Conservation (phyloP, 2,329 filamentous ascomycete genomes). For the Ophiostoma quercus region DNA sequence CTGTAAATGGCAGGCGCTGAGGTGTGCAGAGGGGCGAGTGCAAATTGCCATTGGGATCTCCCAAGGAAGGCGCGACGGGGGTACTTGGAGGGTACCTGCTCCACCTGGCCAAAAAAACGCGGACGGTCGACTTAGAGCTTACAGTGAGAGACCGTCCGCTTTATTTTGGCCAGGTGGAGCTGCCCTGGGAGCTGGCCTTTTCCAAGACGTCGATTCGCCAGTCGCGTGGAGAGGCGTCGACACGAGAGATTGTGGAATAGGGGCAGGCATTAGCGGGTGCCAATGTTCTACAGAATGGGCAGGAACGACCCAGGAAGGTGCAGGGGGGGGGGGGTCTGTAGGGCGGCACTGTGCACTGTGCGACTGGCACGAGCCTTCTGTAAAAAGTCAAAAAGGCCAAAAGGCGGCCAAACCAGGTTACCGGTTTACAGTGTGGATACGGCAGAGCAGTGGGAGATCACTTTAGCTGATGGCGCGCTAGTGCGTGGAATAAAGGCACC, state of each 20-base stretch:
- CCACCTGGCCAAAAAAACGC: too few relatives aligned
- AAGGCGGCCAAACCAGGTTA: slow-evolving; percentile 5
- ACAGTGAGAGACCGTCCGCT: too few relatives aligned
- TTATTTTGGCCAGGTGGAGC: too few relatives aligned
- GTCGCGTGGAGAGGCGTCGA: background rate
- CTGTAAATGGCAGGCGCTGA: background rate
- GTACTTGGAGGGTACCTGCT: slow-evolving; percentile 7
- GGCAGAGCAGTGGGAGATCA: background rate
- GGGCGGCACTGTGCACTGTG: background rate
- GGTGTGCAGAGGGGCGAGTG: background rate
- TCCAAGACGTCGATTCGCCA: background rate
- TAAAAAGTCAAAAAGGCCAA: background rate
- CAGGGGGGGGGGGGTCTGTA: background rate
- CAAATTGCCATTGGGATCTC: slow-evolving; percentile 2
- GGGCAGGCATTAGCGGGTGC: background rate
- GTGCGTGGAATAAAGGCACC: slow-evolving; percentile 2
- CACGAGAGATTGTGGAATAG: slow-evolving; percentile 3
- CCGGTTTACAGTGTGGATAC: background rate
- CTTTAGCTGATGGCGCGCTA: slow-evolving; percentile 5
- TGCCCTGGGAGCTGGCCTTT: background rate
- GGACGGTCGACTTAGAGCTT: too few relatives aligned
- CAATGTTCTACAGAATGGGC: background rate
- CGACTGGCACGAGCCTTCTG: background rate
- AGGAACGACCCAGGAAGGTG: background rate
- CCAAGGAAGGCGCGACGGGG: background rate